A percentile compares a stretch with the other conserved stretches of the same genome.
Evolutionary conservation across 2,329 filamentous ascomycete species (phyloP).

Genomic region (Curvularia hawaiiensis): DNA sequence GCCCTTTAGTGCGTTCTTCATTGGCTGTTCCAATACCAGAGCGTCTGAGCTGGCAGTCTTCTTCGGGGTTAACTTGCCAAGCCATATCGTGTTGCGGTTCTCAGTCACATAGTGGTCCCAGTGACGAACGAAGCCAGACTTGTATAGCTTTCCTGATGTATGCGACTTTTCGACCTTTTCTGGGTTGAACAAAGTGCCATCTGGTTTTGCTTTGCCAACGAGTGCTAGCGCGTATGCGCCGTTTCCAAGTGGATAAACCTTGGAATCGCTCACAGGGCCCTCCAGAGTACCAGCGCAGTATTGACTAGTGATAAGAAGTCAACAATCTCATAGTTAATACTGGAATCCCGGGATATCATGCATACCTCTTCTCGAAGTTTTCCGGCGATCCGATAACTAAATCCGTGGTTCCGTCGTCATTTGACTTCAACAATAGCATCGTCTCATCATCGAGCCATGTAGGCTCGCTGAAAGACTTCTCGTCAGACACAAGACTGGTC

Average conservation of each 20-base stretch:
- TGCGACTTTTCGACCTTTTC: slow-evolving; percentile 63
- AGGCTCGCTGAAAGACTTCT: slow-evolving; percentile 69
- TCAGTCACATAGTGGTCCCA: slow-evolving; percentile 79
- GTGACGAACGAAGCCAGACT: slow-evolving; percentile 76
- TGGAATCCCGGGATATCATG: background rate
- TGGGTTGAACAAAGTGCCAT: slow-evolving; percentile 72
- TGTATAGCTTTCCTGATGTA: slow-evolving; percentile 73
- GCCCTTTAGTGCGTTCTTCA: slow-evolving; percentile 69
- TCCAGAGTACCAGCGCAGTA: slow-evolving; percentile 52
- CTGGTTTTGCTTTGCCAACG: slow-evolving; percentile 67
- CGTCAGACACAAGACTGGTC: slow-evolving; percentile 68
- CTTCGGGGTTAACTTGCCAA: slow-evolving; percentile 60
- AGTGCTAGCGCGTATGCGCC: slow-evolving; percentile 53
- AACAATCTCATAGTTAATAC: slow-evolving; percentile 4
- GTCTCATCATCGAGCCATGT: slow-evolving; percentile 76
- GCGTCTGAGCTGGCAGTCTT: slow-evolving; percentile 13
- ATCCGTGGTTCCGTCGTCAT: slow-evolving; percentile 48
- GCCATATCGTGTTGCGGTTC: slow-evolving; percentile 75
- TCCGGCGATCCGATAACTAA: slow-evolving; percentile 43
- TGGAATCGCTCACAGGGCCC: slow-evolving; percentile 56
- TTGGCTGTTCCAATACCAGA: slow-evolving; percentile 28
- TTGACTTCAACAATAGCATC: slow-evolving; percentile 60
- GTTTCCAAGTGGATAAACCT: slow-evolving; percentile 48
- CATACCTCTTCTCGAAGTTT: slow-evolving; percentile 42
- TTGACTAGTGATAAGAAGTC: slow-evolving; percentile 30